Conservation (phyloP, 225 moss, liverwort and hornwort genomes). For the Physcomitrellopsis africana region DNA sequence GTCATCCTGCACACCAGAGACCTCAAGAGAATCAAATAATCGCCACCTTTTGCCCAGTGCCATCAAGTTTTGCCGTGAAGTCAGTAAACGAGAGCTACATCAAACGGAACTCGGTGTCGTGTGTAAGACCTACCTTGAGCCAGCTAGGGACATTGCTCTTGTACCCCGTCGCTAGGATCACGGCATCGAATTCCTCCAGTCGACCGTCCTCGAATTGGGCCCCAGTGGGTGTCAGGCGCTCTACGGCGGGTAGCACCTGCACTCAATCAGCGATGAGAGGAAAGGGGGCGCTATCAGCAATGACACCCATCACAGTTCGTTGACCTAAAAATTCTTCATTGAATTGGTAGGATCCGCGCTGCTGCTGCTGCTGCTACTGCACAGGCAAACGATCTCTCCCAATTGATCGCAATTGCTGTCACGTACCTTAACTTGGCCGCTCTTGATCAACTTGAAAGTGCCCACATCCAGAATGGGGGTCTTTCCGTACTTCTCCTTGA, state of each 20-base stretch:
- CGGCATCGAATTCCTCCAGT: slow-evolving; percentile 54
- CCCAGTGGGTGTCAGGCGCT: slow-evolving; percentile 54
- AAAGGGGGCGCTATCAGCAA: too few species aligned
- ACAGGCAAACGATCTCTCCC: neutral
- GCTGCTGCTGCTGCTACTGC: too few species aligned
- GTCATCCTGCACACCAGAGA: slow-evolving; percentile 32
- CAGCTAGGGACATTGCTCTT: slow-evolving; percentile 89
- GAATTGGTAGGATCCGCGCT: too few species aligned
- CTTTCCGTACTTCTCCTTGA: slow-evolving; percentile 70
- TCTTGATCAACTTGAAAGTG: slow-evolving; percentile 76
- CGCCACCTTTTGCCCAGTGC: too few species aligned
- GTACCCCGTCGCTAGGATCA: slow-evolving; percentile 87
- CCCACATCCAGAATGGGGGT: slow-evolving; percentile 93
- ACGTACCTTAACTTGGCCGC: slow-evolving; percentile 76
- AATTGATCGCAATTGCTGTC: too few species aligned
- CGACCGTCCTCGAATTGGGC: slow-evolving; percentile 65
- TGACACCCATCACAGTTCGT: too few species aligned
- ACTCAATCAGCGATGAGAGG: too few species aligned
- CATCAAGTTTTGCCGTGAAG: too few species aligned
- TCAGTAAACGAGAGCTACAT: too few species aligned
- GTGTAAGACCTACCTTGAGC: slow-evolving; percentile 65
- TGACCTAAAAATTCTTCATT: too few species aligned
- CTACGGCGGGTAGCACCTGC: slow-evolving; percentile 69
- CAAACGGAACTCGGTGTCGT: too few species aligned
- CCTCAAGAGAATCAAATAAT: too few species aligned